Evolutionary conservation across 495 filamentous ascomycete genomes (phyloP).

Genomic region (Lentithecium fluviatile): DNA sequence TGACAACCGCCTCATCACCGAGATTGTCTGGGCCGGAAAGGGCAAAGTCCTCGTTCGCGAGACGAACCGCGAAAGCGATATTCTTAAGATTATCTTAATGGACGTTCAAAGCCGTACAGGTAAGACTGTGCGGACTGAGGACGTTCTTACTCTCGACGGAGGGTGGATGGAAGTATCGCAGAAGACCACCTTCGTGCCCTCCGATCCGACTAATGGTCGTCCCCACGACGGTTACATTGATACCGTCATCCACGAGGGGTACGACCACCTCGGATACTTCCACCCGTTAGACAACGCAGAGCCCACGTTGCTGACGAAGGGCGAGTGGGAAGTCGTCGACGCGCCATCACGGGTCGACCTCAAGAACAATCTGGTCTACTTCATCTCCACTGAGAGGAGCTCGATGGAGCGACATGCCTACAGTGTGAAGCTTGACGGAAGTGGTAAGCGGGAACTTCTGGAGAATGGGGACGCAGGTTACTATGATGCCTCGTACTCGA

Average conservation of each 20-base stretch:
- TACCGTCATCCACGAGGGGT: conserved; percentile 80
- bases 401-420: conserved; percentile 90
- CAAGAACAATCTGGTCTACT: conserved; percentile 81
- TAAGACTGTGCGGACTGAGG: conserved; percentile 70
- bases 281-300: conserved; percentile 79
- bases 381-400: conserved; percentile 80
- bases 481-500: conserved; percentile 83
- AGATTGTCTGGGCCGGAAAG: conserved; percentile 83
- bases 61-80: conserved; percentile 91
- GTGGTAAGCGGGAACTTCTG: conserved; percentile 65
- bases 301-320: conserved; percentile 81
- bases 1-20: conserved; percentile 85
- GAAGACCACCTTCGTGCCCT: conserved; percentile 80
- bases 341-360: conserved; percentile 89
- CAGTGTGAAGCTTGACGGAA: conserved; percentile 78
- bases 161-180: conserved; percentile 97
- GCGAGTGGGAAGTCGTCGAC: conserved; percentile 88
- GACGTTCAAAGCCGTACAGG: conserved; percentile 75
- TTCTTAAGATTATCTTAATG: conserved; percentile 79
- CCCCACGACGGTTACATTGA: conserved; percentile 88
- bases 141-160: conserved; percentile 80
- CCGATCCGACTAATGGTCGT: conserved; percentile 74
- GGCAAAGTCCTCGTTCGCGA: conserved; percentile 78
- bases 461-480: conserved; percentile 77
- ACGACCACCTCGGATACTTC: conserved; percentile 92